phyloP scores from a whole-genome alignment of 1,284 basidiomycete genomes.

The Ustilago curta region DNA sequence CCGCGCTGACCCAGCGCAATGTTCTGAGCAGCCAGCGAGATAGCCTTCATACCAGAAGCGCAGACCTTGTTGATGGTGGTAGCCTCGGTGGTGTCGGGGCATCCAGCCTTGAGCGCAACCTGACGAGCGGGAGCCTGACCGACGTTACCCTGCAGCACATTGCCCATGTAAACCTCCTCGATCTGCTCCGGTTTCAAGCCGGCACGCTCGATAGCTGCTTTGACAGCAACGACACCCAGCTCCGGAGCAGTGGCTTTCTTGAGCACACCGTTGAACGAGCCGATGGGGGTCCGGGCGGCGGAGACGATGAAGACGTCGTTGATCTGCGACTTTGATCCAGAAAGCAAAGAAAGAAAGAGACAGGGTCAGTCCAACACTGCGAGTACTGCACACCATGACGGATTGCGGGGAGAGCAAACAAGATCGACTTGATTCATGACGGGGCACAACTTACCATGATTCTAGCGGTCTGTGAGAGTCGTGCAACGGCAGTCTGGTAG shows the following conservation, averaged over 20 bases:
- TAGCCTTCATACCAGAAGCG: conserved; percentile 71
- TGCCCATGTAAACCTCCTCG: conserved; percentile 97
- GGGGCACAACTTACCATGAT: conserved; percentile 55
- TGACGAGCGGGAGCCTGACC: conserved; percentile 72
- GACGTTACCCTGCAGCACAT: conserved; percentile 72
- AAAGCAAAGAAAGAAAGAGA: not conserved
- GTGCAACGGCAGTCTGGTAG: conserved; percentile 52
- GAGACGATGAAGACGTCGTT: conserved; percentile 90
- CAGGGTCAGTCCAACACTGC: not conserved
- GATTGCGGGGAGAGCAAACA: no score
- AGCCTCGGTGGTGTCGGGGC: conserved; percentile 87
- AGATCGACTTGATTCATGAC: conserved; percentile 5
- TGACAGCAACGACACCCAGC: conserved; percentile 88
- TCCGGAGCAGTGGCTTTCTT: conserved; percentile 90
- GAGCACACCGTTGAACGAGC: conserved; percentile 89
- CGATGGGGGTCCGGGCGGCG: conserved; percentile 93
- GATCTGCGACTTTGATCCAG: conserved; percentile 37
- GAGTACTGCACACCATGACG: no score
- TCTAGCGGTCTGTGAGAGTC: conserved; percentile 57
- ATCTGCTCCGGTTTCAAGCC: conserved; percentile 83
- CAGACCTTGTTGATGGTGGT: conserved; percentile 90
- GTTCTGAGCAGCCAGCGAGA: conserved; percentile 71
- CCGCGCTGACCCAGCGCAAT: conserved; percentile 70
- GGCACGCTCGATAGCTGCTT: conserved; percentile 81
- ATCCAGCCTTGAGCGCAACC: conserved; percentile 84